Conservation (phyloP, 345 rosid species). For the Sapria himalayana region DNA sequence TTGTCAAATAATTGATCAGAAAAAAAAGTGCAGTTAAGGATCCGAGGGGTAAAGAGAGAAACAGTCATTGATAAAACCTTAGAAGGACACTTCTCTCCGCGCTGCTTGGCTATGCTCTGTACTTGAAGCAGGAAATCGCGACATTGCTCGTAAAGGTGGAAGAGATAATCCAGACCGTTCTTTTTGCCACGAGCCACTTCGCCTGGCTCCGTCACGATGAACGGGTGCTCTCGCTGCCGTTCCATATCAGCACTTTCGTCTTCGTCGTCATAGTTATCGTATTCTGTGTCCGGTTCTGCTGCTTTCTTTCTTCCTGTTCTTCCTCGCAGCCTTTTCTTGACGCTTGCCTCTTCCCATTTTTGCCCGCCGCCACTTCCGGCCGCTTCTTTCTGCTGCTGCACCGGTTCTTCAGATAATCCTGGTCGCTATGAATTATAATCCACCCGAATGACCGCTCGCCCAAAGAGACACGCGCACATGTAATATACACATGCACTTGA, state of each 20-base stretch:
- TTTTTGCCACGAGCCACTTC: slow-evolving; percentile 99
- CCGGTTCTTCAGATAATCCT: slow-evolving; percentile 83
- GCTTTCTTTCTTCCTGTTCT: slow-evolving; percentile 23
- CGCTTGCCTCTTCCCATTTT: slow-evolving; percentile 23
- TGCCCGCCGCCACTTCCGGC: slow-evolving; percentile 41
- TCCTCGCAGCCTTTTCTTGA: slow-evolving; percentile 21
- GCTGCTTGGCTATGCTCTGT: slow-evolving; percentile 76
- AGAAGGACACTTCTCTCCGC: slow-evolving; percentile 95
- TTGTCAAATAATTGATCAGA: too few relatives aligned
- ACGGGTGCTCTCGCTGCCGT: slow-evolving; percentile 95
- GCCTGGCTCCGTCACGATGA: slow-evolving; percentile 99
- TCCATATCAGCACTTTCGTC: slow-evolving; percentile 20
- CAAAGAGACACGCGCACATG: background rate
- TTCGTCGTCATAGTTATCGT: slow-evolving; percentile 25
- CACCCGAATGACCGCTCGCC: slow-evolving; percentile 3
- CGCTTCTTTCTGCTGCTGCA: slow-evolving; percentile 46
- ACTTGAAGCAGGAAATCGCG: slow-evolving; percentile 87
- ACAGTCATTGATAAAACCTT: too few relatives aligned
- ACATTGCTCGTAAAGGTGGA: slow-evolving; percentile 94
- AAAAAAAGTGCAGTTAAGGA: background rate
- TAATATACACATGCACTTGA: background rate
- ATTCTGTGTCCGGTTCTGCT: slow-evolving; percentile 12
- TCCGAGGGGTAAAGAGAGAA: slow-evolving; percentile 1
- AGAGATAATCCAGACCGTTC: slow-evolving; percentile 96
- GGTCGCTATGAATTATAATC: too few relatives aligned